Percentiles rank a stretch among this genome's conserved stretches.
These are phyloP conservation scores for Cercospora sp. DNA, from an alignment of 2,329 filamentous ascomycete genomes.

Conservation along the genomic window DNA sequence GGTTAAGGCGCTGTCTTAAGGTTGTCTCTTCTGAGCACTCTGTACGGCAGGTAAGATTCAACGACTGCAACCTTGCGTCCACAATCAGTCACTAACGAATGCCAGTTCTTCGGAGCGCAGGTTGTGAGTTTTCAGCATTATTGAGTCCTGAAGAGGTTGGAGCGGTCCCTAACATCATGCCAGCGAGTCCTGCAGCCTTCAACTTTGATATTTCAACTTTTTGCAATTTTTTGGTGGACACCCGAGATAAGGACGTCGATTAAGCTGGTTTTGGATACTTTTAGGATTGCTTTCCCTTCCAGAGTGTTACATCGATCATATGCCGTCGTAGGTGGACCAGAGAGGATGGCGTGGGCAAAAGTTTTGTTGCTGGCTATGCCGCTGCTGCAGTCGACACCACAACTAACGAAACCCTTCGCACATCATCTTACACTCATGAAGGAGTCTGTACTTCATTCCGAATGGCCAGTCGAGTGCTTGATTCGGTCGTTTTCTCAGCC, in stretches of 20 bases:
- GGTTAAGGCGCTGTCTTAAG: slow-evolving; percentile 17
- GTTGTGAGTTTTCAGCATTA: neutral
- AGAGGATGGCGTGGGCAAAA: neutral
- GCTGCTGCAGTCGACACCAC: neutral
- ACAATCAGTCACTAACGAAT: too few species aligned
- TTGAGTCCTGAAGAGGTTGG: neutral
- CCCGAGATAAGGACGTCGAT: neutral
- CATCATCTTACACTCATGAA: neutral
- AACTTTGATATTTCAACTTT: neutral
- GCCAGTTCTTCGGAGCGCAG: neutral
- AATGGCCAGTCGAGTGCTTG: neutral
- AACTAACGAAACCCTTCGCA: neutral
- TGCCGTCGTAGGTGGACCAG: neutral
- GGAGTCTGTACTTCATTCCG: neutral
- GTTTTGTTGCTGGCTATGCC: neutral
- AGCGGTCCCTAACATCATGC: neutral
- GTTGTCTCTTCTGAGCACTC: neutral
- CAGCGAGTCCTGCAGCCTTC: neutral
- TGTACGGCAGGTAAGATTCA: neutral
- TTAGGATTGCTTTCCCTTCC: neutral
- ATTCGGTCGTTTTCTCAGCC: slow-evolving; percentile 27
- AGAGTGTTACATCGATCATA: neutral
- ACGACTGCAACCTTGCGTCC: too few species aligned
- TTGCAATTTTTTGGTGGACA: neutral
- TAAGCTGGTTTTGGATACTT: neutral